phyloP scores from a whole-genome alignment of 2,329 filamentous ascomycete genomes.

The Bisporella sp. region DNA sequence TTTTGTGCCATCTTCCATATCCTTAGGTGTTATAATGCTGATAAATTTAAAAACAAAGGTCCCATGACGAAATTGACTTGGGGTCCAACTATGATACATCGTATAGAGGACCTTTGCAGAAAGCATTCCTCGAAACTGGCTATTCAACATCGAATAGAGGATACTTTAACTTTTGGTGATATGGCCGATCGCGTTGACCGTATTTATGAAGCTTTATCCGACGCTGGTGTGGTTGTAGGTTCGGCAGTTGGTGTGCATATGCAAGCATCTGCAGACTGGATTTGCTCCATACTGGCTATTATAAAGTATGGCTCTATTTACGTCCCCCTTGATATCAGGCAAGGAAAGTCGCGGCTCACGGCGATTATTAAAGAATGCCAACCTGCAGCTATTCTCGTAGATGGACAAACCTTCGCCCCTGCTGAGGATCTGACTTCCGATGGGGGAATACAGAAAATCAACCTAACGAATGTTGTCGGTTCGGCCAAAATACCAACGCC shows the following conservation, averaged over 20 bases:
- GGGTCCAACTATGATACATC: background rate
- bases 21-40: background rate
- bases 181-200: background rate
- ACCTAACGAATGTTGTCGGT: background rate
- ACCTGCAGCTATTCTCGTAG: slow-evolving; percentile 24
- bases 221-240: background rate
- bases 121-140: background rate
- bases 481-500: slow-evolving; percentile 3
- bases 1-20: background rate
- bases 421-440: background rate
- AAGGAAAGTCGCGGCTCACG: slow-evolving; percentile 18
- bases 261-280: slow-evolving; percentile 16
- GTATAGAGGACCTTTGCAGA: background rate
- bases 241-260: slow-evolving; percentile 5
- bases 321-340: slow-evolving; percentile 27
- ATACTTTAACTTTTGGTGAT: background rate
- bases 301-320: slow-evolving; percentile 27
- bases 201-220: background rate
- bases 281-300: slow-evolving; percentile 28
- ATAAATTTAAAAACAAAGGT: background rate
- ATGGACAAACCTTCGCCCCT: slow-evolving; percentile 16
- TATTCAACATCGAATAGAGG: background rate
- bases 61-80: background rate
- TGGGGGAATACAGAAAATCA: background rate
- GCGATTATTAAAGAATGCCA: slow-evolving; percentile 24